Percentiles rank a stretch among this genome's conserved stretches.
phyloP scores from a whole-genome alignment of 2,329 filamentous ascomycete genomes.

The Ilyonectria mors-panacis region DNA sequence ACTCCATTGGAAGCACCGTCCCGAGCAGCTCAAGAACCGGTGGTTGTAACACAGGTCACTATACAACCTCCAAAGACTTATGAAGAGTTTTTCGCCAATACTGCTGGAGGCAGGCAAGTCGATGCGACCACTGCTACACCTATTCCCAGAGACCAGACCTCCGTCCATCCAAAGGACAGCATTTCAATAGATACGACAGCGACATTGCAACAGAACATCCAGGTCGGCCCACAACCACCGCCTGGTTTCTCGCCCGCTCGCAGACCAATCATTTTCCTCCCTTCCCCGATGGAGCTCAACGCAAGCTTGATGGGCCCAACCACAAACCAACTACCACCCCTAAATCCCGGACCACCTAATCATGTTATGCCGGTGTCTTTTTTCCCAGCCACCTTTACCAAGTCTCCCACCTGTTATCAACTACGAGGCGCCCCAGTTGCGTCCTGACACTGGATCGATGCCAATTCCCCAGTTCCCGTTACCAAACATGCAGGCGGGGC shows the following conservation, averaged over 20 bases:
- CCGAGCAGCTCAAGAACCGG: background rate
- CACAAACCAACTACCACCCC: background rate
- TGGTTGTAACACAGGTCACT: background rate
- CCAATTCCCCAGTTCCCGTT: background rate
- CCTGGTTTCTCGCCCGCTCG: background rate
- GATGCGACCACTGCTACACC: background rate
- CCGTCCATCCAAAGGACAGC: background rate
- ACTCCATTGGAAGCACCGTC: background rate
- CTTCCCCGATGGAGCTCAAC: background rate
- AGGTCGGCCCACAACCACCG: background rate
- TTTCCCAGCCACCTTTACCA: background rate
- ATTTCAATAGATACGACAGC: background rate
- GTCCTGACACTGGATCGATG: background rate
- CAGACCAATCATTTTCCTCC: background rate
- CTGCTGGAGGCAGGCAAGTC: background rate
- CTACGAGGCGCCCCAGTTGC: background rate
- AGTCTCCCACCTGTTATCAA: background rate
- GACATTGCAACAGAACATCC: background rate
- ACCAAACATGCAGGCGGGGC: background rate
- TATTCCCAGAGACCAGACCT: background rate
- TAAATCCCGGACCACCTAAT: background rate
- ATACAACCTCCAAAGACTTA: background rate
- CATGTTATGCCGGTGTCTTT: background rate
- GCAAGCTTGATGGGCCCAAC: background rate
- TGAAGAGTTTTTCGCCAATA: background rate